phyloP scores from a whole-genome alignment of 1,284 basidiomycete genomes.

The Tausonia pullulans region DNA sequence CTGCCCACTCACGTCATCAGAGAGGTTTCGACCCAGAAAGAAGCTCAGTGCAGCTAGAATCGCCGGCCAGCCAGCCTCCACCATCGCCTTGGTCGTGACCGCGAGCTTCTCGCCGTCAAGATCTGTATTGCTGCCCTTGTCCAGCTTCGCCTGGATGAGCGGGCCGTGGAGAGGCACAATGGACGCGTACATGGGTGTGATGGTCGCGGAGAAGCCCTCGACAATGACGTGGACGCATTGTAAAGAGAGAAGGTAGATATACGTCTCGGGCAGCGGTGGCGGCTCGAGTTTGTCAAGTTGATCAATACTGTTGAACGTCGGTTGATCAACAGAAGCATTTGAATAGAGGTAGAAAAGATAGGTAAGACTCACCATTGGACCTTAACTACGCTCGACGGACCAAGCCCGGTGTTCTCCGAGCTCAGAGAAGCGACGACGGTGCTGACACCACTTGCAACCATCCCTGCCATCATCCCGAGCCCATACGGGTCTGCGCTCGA shows the following conservation, averaged over 20 bases:
- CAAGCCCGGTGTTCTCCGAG: conserved; percentile 48
- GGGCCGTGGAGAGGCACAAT: conserved; percentile 56
- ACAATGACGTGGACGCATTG: conserved; percentile 80
- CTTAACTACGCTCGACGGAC: conserved; percentile 66
- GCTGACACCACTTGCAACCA: conserved; percentile 66
- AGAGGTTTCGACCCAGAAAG: conserved; percentile 64
- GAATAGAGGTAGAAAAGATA: background rate
- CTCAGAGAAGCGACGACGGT: conserved; percentile 62
- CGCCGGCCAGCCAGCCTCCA: conserved; percentile 78
- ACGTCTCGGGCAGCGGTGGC: conserved; percentile 79
- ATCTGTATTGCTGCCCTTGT: conserved; percentile 43
- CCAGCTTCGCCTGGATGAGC: conserved; percentile 38
- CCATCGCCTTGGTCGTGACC: conserved; percentile 57
- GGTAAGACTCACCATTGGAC: conserved; percentile 55
- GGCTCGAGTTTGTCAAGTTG: conserved; percentile 93
- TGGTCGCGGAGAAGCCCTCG: conserved; percentile 69
- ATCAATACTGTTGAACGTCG: conserved; percentile 55
- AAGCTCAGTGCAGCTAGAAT: conserved; percentile 80
- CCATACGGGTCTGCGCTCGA: conserved; percentile 19
- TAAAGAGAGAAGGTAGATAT: conserved; percentile 79
- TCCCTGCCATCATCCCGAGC: conserved; percentile 62
- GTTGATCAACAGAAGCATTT: background rate
- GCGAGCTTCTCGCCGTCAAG: conserved; percentile 33
- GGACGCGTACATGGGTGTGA: conserved; percentile 56
- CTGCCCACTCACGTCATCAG: conserved; percentile 3